Evolutionary conservation across 2,329 filamentous ascomycete species (phyloP).

Genomic region (Graphium sp.): DNA sequence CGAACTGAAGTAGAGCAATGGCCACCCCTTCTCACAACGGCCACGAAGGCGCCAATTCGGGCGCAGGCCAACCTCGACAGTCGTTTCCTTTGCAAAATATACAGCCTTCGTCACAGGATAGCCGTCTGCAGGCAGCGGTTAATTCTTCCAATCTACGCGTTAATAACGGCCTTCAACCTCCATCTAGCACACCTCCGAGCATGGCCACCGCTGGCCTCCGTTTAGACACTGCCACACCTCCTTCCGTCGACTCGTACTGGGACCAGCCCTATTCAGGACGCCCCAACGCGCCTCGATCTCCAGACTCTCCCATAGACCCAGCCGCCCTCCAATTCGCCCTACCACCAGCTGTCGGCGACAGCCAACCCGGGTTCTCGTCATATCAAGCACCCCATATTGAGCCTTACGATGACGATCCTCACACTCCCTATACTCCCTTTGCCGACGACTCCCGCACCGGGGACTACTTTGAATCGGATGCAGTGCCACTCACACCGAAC

Average conservation of each 20-base stretch:
- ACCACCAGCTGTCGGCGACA: constrained; percentile 31
- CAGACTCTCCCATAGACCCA: constrained; percentile 34
- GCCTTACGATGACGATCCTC: neutral
- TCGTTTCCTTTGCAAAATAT: constrained; percentile 2
- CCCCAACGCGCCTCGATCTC: constrained; percentile 16
- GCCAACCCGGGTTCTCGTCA: constrained; percentile 6
- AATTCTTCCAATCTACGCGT: constrained; percentile 4
- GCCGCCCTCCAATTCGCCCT: constrained; percentile 36
- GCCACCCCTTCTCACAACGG: neutral
- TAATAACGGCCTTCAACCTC: constrained; percentile 3
- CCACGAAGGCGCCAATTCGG: constrained; percentile 1
- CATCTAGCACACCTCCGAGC: constrained; percentile 1
- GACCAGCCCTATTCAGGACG: constrained; percentile 24
- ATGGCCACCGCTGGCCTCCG: constrained; percentile 1
- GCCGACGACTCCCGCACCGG: constrained; percentile 15
- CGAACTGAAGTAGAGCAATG: no score
- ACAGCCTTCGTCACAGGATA: constrained; percentile 6
- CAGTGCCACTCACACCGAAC: constrained; percentile 36
- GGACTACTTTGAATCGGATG: constrained; percentile 40
- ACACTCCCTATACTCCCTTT: neutral
- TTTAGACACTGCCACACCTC: constrained; percentile 14
- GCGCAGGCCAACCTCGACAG: neutral
- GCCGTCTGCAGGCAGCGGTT: constrained; percentile 7
- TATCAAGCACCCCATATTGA: constrained; percentile 4
- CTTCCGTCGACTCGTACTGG: constrained; percentile 34